phyloP scores from a whole-genome alignment of 305 asterid genomes.

The Andrographis paniculata region DNA sequence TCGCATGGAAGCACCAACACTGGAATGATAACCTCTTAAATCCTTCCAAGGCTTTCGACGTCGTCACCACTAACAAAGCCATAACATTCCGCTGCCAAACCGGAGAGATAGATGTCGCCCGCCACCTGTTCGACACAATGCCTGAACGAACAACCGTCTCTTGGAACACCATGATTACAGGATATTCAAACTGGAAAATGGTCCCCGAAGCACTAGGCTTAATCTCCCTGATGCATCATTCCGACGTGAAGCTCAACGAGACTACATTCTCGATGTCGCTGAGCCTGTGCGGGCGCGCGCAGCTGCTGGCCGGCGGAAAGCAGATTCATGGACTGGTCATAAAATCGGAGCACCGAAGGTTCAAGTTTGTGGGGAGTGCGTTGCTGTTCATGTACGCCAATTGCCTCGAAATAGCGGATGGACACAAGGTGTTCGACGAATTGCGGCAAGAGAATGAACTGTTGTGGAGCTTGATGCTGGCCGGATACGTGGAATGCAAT shows the following conservation, averaged over 20 bases:
- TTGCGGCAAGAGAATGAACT: constrained; percentile 39
- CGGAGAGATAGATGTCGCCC: constrained; percentile 29
- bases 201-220: constrained; percentile 27
- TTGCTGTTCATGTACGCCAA: constrained; percentile 19
- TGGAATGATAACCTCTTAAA: constrained; percentile 12
- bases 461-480: constrained; percentile 73
- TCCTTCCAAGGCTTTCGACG: constrained; percentile 10
- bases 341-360: constrained; percentile 44
- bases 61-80: constrained; percentile 31
- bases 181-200: constrained; percentile 37
- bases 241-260: constrained; percentile 40
- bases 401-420: background rate
- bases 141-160: constrained; percentile 57
- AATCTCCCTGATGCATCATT: constrained; percentile 40
- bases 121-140: constrained; percentile 55
- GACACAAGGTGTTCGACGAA: constrained; percentile 6
- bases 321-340: constrained; percentile 54
- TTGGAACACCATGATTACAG: constrained; percentile 78
- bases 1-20: constrained; percentile 17
- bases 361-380: constrained; percentile 55
- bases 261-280: constrained; percentile 40
- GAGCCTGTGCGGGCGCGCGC: constrained; percentile 51
- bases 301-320: constrained; percentile 32
- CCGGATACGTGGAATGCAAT: constrained; percentile 52
- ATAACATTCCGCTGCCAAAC: constrained; percentile 19